Evolutionary conservation across 768 basidiomycete species (phyloP).

Genomic region (Tephrocybe sp.): DNA sequence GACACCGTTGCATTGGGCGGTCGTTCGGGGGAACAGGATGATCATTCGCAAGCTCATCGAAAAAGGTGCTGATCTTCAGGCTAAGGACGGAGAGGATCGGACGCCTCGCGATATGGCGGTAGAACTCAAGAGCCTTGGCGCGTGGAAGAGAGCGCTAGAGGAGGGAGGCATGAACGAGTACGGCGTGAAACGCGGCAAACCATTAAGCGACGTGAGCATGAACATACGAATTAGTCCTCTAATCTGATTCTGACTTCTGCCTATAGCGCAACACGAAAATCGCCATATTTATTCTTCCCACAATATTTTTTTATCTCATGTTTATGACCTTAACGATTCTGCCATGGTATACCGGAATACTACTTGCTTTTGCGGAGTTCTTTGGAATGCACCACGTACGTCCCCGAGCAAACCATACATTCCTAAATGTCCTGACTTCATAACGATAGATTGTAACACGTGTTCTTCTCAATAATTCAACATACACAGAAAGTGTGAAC

Average conservation of each 20-base stretch:
- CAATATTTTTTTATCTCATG: slow-evolving; percentile 75
- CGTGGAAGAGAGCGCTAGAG: slow-evolving; percentile 86
- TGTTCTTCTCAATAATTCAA: slow-evolving; percentile 78
- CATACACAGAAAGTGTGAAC: slow-evolving; percentile 79
- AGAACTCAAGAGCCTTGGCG: slow-evolving; percentile 86
- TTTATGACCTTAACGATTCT: slow-evolving; percentile 80
- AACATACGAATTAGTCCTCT: background rate
- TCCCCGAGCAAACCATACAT: slow-evolving; percentile 13
- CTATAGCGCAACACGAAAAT: slow-evolving; percentile 76
- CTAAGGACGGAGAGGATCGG: slow-evolving; percentile 80
- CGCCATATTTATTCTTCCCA: slow-evolving; percentile 75
- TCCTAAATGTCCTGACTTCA: slow-evolving; percentile 13
- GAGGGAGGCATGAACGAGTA: slow-evolving; percentile 84
- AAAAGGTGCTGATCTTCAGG: slow-evolving; percentile 77
- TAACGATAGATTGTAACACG: slow-evolving; percentile 71
- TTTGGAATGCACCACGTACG: slow-evolving; percentile 92
- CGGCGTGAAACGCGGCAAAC: slow-evolving; percentile 61
- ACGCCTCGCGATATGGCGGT: slow-evolving; percentile 93
- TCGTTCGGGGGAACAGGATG: slow-evolving; percentile 88
- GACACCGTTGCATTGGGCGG: slow-evolving; percentile 94
- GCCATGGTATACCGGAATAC: slow-evolving; percentile 86
- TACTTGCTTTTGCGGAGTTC: slow-evolving; percentile 82
- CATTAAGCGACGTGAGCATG: slow-evolving; percentile 62
- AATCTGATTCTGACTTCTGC: background rate
- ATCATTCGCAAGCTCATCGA: slow-evolving; percentile 84